Conservation (phyloP, 2,329 filamentous ascomycete species). For the Fusarium albidum region DNA sequence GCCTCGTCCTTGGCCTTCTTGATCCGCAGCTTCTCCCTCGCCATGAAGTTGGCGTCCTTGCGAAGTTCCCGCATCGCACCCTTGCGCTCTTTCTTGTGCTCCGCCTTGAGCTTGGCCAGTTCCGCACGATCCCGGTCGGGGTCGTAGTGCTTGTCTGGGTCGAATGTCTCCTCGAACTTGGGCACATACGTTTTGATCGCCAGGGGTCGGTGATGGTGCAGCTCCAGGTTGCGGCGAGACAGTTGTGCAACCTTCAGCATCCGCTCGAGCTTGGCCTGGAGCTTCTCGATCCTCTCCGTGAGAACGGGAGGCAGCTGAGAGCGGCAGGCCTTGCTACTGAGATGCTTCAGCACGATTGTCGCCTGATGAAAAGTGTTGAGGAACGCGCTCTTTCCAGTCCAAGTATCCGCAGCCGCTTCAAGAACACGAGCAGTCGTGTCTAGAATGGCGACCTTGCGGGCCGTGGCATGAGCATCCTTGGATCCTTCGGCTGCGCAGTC, state of each 20-base stretch:
- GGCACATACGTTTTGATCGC: constrained; percentile 89
- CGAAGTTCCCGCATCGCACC: constrained; percentile 91
- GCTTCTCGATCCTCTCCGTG: constrained; percentile 50
- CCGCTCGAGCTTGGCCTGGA: constrained; percentile 56
- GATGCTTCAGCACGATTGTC: constrained; percentile 64
- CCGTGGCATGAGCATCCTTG: constrained; percentile 44
- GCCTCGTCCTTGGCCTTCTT: constrained; percentile 94
- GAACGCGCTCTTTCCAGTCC: constrained; percentile 78
- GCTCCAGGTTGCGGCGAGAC: constrained; percentile 78
- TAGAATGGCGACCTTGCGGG: constrained; percentile 66
- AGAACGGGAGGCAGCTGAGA: constrained; percentile 58
- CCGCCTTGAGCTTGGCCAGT: constrained; percentile 81
- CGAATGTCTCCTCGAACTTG: constrained; percentile 96
- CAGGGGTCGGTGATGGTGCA: constrained; percentile 88
- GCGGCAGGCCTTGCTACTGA: constrained; percentile 62
- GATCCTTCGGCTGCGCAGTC: constrained; percentile 58
- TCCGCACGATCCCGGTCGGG: constrained; percentile 91
- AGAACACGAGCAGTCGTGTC: constrained; percentile 72
- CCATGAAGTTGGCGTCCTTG: constrained; percentile 95
- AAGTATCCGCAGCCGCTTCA: constrained; percentile 73
- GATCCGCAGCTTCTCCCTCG: constrained; percentile 84
- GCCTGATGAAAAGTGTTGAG: constrained; percentile 78
- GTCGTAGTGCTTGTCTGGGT: constrained; percentile 97
- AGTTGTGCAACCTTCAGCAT: constrained; percentile 70
- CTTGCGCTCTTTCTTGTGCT: constrained; percentile 96